Conservation (phyloP, 306 rosid species). For the Ceratonia siliqua region DNA sequence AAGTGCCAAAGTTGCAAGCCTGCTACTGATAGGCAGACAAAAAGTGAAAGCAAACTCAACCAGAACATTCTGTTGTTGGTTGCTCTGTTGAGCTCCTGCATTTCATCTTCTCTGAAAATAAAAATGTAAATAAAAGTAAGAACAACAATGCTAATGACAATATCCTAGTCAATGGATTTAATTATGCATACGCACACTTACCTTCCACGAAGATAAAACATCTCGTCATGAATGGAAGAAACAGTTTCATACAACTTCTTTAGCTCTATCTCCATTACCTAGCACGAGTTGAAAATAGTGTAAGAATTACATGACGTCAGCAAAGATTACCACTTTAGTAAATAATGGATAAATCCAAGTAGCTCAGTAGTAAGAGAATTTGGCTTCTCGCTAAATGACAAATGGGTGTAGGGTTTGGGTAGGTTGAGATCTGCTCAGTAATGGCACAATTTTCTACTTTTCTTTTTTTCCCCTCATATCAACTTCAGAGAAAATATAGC, state of each 20-base stretch:
- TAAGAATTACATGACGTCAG: not conserved
- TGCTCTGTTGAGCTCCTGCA: constrained; percentile 51
- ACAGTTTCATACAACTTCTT: constrained; percentile 48
- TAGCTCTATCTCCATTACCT: constrained; percentile 60
- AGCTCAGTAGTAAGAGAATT: not conserved
- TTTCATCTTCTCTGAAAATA: constrained; percentile 57
- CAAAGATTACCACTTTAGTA: not conserved
- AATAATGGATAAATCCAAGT: not conserved
- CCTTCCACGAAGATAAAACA: constrained; percentile 59
- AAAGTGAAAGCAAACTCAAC: constrained; percentile 58
- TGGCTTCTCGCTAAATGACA: not conserved
- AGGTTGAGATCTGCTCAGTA: not conserved
- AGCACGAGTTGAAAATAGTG: not conserved
- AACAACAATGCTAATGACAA: not conserved
- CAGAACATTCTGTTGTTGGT: constrained; percentile 55
- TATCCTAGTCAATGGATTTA: not conserved
- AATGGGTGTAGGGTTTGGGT: not conserved
- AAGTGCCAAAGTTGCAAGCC: constrained; percentile 74
- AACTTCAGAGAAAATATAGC: not conserved
- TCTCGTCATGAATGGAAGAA: constrained; percentile 63
- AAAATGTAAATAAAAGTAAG: not conserved
- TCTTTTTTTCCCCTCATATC: no score
- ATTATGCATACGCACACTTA: constrained; percentile 24
- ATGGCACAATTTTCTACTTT: not conserved
- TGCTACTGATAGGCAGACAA: constrained; percentile 65